A percentile compares a stretch with the other conserved stretches of the same genome.
These are phyloP conservation scores for Trametopsis cervina DNA, from an alignment of 768 basidiomycete species.

Conservation along the genomic window DNA sequence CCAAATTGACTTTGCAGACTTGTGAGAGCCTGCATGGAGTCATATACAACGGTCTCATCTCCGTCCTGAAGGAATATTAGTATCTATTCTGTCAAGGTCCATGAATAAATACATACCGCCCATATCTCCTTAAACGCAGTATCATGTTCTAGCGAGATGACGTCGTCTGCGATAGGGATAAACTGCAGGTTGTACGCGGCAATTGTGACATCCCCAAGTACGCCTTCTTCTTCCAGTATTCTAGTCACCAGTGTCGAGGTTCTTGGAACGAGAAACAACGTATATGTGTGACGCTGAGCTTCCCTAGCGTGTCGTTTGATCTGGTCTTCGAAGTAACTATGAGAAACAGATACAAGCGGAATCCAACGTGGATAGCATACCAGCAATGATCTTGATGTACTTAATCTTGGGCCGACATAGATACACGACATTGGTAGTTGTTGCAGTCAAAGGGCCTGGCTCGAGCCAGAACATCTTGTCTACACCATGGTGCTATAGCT, in stretches of 20 bases:
- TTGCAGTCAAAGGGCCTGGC: constrained; percentile 72
- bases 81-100: neutral
- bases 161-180: constrained; percentile 89
- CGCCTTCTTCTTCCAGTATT: constrained; percentile 94
- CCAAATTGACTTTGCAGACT: constrained; percentile 82
- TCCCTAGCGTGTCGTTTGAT: constrained; percentile 75
- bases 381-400: constrained; percentile 84
- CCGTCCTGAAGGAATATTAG: constrained; percentile 58
- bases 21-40: constrained; percentile 81
- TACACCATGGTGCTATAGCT: constrained; percentile 85
- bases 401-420: constrained; percentile 84
- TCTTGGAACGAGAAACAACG: constrained; percentile 81
- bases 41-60: constrained; percentile 84
- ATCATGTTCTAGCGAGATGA: constrained; percentile 85
- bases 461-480: constrained; percentile 99
- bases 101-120: constrained; percentile 53
- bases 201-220: constrained; percentile 88
- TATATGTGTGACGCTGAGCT: constrained; percentile 75
- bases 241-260: constrained; percentile 79
- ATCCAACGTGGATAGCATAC: no score
- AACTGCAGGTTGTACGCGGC: constrained; percentile 88
- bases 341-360: constrained; percentile 11
- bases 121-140: constrained; percentile 83
- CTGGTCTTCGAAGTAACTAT: constrained; percentile 78
- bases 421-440: constrained; percentile 88